These are phyloP conservation scores for Suillus brevipes DNA, from an alignment of 768 basidiomycete species.

Conservation along the genomic window DNA sequence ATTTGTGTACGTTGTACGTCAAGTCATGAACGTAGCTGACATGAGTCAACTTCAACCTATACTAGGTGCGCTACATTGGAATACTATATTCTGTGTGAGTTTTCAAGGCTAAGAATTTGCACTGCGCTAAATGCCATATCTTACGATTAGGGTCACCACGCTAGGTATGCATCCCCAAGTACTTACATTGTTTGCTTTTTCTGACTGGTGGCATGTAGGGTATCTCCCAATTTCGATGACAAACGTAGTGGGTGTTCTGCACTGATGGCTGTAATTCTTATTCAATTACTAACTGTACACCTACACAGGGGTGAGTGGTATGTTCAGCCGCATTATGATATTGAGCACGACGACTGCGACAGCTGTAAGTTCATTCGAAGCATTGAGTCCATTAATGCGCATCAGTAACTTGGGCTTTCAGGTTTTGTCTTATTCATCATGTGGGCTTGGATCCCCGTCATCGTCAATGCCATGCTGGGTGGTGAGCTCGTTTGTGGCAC, in stretches of 20 bases:
- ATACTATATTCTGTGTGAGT: not conserved
- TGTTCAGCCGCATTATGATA: not conserved
- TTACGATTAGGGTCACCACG: not conserved
- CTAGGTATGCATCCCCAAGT: not conserved
- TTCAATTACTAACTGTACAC: not conserved
- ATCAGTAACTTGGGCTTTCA: not conserved
- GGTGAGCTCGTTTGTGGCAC: not conserved
- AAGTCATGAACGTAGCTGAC: not conserved
- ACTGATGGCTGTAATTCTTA: not conserved
- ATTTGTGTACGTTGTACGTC: not conserved
- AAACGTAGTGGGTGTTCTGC: not conserved
- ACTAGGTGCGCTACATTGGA: not conserved
- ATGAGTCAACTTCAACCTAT: not conserved
- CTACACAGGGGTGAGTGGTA: not conserved
- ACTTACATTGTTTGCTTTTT: not conserved
- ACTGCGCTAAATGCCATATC: not conserved
- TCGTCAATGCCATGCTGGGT: not conserved
- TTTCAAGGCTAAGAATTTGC: not conserved
- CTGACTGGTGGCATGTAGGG: not conserved
- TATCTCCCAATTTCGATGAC: not conserved
- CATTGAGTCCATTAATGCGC: not conserved
- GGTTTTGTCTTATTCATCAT: accelerated
- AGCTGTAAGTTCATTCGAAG: not conserved
- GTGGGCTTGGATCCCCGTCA: not conserved
- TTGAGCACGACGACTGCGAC: not conserved